Base-by-base conservation (phyloP, 768 basidiomycete species). In the Boletus rex-veris region DNA sequence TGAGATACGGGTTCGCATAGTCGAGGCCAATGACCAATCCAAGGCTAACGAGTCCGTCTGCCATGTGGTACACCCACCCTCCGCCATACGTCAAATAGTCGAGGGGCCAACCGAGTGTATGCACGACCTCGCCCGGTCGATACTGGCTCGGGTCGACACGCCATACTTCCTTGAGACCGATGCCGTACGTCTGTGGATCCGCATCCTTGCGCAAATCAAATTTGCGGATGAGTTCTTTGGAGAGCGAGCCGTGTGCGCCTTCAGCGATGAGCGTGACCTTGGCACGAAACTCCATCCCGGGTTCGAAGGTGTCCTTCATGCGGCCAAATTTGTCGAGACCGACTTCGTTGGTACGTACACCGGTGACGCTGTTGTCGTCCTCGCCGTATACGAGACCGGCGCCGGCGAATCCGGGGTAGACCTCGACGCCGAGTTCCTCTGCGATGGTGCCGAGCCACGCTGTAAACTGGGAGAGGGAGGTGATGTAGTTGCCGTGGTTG, bases 91-190 rank as follows among this genome's bases (percentile, higher is more conserved):
- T 94, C 48, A 82, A 72, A 59, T 72, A 80, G 67, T 89, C 84
- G 52, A 99, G 73, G 0, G 97, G 97, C 90, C 89, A 98, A 7
- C 97, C 97, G 63, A 99, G 75, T 8, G 92, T 93, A 71, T 99
- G 97, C 7, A 94, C 80, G n/a, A 97, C 85, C 64, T 91, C 80
- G 3, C 79, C 77, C 0, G 92, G 83, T 28, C 79, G 70, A 67
- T 93, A 80, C 60, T 76, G 62, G 46, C 63, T 78, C 52, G 80
- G 59, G 67, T 84, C 83, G 12, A 99, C 86, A 36, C 90, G 82
- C 97, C 97, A 98, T 2, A 98, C 93, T 70, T 99, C 96, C 76
- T 99, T 98, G 48, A 98, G 74, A 4, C 97, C 97, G 52, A 99
- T 84, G 0, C 88, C 97, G 62, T 98, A 98, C 4, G 96, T 98